Conservation (phyloP, 2,329 filamentous ascomycete genomes). For the Thelonectria olida region DNA sequence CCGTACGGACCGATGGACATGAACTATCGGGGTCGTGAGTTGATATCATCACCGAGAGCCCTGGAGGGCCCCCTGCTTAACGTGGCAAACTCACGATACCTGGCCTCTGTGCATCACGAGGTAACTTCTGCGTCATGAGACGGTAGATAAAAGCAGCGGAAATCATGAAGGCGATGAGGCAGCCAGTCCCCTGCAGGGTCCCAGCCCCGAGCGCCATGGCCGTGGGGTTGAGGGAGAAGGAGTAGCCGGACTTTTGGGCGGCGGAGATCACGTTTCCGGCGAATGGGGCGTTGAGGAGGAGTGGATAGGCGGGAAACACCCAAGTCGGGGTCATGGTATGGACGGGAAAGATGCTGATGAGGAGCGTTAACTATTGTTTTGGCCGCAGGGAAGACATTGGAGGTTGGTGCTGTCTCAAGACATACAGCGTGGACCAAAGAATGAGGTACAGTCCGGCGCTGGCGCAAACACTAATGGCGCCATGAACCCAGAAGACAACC, state of each 20-base stretch:
- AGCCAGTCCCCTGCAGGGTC: conserved; percentile 63
- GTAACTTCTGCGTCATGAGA: conserved; percentile 88
- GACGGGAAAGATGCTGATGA: conserved; percentile 65
- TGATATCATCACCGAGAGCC: neutral
- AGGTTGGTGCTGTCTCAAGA: neutral
- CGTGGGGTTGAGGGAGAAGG: conserved; percentile 48
- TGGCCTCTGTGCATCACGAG: conserved; percentile 77
- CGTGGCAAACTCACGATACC: conserved; percentile 65
- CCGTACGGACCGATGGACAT: conserved; percentile 82
- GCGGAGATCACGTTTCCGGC: conserved; percentile 66
- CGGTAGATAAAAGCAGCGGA: conserved; percentile 86
- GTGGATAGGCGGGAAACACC: conserved; percentile 87
- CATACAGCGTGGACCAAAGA: conserved; percentile 70
- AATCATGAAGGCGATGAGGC: conserved; percentile 76
- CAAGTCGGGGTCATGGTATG: conserved; percentile 88
- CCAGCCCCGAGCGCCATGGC: conserved; percentile 60
- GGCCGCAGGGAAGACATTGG: neutral
- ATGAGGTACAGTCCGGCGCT: conserved; percentile 79
- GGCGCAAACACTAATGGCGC: conserved; percentile 70
- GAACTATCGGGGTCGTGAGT: conserved; percentile 58
- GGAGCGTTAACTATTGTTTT: neutral
- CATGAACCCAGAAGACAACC: conserved; percentile 79
- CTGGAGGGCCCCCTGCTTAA: too few species aligned
- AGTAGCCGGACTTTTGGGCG: conserved; percentile 38
- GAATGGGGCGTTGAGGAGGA: conserved; percentile 80